phyloP scores from a whole-genome alignment of 2,329 filamentous ascomycete species.

The Albifimbria verrucaria region DNA sequence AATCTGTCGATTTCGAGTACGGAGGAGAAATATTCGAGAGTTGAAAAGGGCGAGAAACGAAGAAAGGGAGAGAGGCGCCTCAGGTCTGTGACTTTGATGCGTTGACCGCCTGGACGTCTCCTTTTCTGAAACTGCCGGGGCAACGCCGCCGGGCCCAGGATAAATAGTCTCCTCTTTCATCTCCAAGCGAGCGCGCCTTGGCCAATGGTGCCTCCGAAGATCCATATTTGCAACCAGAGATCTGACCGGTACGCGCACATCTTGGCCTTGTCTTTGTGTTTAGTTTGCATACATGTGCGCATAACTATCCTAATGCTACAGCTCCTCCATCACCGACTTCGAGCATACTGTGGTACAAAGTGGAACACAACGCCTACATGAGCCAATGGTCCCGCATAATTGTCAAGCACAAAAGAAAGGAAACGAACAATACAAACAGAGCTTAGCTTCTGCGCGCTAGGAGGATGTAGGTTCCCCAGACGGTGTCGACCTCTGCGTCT shows the following conservation, averaged over 20 bases:
- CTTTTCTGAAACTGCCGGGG: constrained; percentile 29
- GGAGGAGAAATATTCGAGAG: constrained; percentile 5
- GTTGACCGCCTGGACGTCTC: constrained; percentile 17
- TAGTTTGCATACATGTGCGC: no score
- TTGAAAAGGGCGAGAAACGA: constrained; percentile 13
- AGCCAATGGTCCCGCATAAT: no score
- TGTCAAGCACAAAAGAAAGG: no score
- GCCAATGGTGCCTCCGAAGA: background rate
- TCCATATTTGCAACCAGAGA: background rate
- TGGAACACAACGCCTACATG: no score
- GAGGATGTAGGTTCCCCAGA: constrained; percentile 60
- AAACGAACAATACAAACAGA: background rate
- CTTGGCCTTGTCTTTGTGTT: background rate
- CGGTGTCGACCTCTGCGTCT: constrained; percentile 51
- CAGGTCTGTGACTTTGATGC: constrained; percentile 20
- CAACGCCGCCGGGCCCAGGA: constrained; percentile 20
- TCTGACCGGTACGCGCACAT: background rate
- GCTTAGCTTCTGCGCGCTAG: constrained; percentile 43
- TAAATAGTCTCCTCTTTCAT: background rate
- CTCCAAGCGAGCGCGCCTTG: background rate
- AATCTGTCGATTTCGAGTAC: background rate
- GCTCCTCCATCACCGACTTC: no score
- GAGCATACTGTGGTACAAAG: background rate
- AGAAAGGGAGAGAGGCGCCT: constrained; percentile 15
- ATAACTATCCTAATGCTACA: no score